phyloP scores from a whole-genome alignment of 2,329 filamentous ascomycete genomes.

The Alternaria gaisen region DNA sequence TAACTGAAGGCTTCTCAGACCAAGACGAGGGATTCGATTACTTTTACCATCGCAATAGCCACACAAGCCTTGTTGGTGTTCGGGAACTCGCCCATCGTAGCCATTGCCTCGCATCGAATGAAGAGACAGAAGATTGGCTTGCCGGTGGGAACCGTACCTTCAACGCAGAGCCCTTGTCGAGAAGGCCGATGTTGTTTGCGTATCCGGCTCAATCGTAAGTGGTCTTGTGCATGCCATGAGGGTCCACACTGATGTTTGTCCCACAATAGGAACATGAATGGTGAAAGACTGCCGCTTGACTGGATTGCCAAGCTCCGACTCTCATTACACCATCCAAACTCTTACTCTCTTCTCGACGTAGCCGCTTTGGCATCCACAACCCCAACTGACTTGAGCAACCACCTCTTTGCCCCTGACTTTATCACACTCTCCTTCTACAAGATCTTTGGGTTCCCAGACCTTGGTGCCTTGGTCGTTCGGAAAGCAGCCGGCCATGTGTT shows the following conservation, averaged over 20 bases:
- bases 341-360: slow-evolving; percentile 76
- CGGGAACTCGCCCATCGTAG: slow-evolving; percentile 72
- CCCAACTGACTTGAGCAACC: slow-evolving; percentile 64
- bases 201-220: slow-evolving; percentile 80
- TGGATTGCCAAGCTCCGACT: slow-evolving; percentile 57
- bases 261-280: slow-evolving; percentile 74
- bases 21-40: slow-evolving; percentile 74
- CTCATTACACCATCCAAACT: slow-evolving; percentile 53
- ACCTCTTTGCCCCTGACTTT: slow-evolving; percentile 77
- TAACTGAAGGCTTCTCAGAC: slow-evolving; percentile 77
- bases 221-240: no score
- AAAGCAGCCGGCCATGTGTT: slow-evolving; percentile 69
- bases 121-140: slow-evolving; percentile 73
- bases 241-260: not conserved
- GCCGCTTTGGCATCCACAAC: slow-evolving; percentile 71
- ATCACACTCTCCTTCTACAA: slow-evolving; percentile 90
- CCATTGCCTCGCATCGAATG: slow-evolving; percentile 70
- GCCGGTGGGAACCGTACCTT: not conserved
- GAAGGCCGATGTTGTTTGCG: slow-evolving; percentile 66
- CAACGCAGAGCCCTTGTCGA: slow-evolving; percentile 20
- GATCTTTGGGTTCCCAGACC: slow-evolving; percentile 92
- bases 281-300: slow-evolving; percentile 72
- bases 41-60: slow-evolving; percentile 81
- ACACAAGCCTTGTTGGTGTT: slow-evolving; percentile 86
- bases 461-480: slow-evolving; percentile 84